Conservation (phyloP, 2,329 filamentous ascomycete species). For the Cladosporium velox region DNA sequence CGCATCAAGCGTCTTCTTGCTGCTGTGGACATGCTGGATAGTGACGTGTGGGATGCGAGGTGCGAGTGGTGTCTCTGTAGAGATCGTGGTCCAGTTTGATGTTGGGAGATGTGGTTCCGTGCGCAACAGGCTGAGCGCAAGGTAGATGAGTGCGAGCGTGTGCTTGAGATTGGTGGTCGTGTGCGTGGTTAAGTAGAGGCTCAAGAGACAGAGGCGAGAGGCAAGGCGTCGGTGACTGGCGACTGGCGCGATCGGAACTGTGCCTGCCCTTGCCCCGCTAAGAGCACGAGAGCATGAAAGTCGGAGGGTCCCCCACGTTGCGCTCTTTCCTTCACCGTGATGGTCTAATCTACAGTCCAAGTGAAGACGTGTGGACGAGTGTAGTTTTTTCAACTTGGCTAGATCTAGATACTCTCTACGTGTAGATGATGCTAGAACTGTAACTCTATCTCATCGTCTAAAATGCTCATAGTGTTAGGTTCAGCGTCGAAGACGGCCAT, state of each 20-base stretch:
- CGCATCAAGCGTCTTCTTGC: slow-evolving; percentile 96
- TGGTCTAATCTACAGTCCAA: not conserved
- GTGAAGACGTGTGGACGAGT: not conserved
- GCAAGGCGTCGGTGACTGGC: not conserved
- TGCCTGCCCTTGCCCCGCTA: not conserved
- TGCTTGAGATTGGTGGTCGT: slow-evolving; percentile 2
- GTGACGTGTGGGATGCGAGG: slow-evolving; percentile 31
- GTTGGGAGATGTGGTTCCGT: not conserved
- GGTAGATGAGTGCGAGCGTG: not conserved
- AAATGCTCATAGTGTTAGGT: not conserved
- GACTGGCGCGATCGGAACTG: no score
- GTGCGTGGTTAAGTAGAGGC: slow-evolving; percentile 1
- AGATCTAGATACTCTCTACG: not conserved
- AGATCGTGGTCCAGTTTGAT: not conserved
- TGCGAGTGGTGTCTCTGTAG: not conserved
- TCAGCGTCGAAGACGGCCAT: not conserved
- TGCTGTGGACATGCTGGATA: slow-evolving; percentile 76
- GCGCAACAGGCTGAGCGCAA: not conserved
- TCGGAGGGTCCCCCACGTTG: not conserved
- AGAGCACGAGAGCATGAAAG: not conserved
- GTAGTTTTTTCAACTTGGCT: not conserved
- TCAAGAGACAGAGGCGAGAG: not conserved
- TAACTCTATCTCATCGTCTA: not conserved
- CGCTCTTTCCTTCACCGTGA: not conserved
- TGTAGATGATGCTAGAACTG: no score